Evolutionary conservation across 2,329 filamentous ascomycete species (phyloP).

Genomic region (Keithomyces neogunnii): DNA sequence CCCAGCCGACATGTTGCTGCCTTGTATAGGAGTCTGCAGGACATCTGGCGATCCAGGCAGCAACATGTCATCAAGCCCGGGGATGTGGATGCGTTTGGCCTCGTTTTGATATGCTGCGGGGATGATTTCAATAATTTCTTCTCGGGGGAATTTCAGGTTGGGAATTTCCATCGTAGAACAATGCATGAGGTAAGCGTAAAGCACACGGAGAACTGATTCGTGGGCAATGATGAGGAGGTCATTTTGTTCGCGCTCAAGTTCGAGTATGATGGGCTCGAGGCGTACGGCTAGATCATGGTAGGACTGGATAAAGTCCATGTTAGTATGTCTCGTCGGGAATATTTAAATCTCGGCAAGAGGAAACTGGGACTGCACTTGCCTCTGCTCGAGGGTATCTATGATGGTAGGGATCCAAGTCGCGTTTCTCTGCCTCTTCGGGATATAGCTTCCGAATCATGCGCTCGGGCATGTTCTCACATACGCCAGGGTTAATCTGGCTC

Average conservation of each 20-base stretch:
- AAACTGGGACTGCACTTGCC: slow-evolving; percentile 34
- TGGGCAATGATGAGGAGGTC: slow-evolving; percentile 98
- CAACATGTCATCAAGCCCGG: slow-evolving; percentile 54
- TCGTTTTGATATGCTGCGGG: slow-evolving; percentile 96
- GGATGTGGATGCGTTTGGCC: slow-evolving; percentile 82
- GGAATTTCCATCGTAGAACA: slow-evolving; percentile 95
- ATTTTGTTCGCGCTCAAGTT: slow-evolving; percentile 92
- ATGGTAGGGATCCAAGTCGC: slow-evolving; percentile 91
- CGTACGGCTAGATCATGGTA: slow-evolving; percentile 98
- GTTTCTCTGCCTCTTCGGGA: slow-evolving; percentile 85
- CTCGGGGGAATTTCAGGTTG: slow-evolving; percentile 81
- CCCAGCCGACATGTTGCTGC: slow-evolving; percentile 14
- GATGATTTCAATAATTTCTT: slow-evolving; percentile 98
- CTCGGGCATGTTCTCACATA: slow-evolving; percentile 91
- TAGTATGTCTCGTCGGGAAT: background rate
- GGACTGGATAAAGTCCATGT: slow-evolving; percentile 47
- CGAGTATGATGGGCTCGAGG: slow-evolving; percentile 93
- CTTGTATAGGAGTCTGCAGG: slow-evolving; percentile 66
- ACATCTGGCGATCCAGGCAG: slow-evolving; percentile 75
- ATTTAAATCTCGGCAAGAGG: background rate
- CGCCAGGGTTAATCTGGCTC: slow-evolving; percentile 93
- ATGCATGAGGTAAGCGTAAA: slow-evolving; percentile 98
- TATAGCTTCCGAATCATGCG: slow-evolving; percentile 70
- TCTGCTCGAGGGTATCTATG: slow-evolving; percentile 93
- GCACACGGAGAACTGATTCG: slow-evolving; percentile 90